Percentiles rank a stretch among this genome's conserved stretches.
phyloP scores from a whole-genome alignment of 352 stramenopile genomes.

The Chrysophaeum taylorii region DNA sequence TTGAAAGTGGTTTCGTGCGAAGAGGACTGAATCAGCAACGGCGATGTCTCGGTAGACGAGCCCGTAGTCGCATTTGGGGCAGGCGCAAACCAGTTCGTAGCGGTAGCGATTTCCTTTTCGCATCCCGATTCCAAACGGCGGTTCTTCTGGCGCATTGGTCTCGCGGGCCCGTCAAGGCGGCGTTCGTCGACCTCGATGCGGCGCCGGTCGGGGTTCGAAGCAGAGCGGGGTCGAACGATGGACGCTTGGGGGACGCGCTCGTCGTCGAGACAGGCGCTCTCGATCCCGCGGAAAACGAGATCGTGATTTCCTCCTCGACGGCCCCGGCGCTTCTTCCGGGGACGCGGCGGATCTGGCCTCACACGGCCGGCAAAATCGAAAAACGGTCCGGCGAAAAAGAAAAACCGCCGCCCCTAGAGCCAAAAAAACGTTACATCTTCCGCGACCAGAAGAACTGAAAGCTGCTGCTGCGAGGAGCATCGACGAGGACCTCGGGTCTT shows the following conservation, averaged over 20 bases:
- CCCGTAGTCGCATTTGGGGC: too few relatives aligned
- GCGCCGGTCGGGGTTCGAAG: too few relatives aligned
- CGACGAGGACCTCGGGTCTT: not conserved
- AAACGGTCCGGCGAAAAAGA: not conserved
- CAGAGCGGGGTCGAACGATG: not conserved
- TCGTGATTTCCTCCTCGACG: not conserved
- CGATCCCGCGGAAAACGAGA: not conserved
- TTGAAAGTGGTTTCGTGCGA: too few relatives aligned
- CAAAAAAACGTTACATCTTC: not conserved
- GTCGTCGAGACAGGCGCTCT: conserved; percentile 8
- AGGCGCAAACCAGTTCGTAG: too few relatives aligned
- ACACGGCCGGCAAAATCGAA: not conserved
- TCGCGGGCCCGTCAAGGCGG: too few relatives aligned
- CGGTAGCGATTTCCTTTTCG: too few relatives aligned
- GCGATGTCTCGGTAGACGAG: too few relatives aligned
- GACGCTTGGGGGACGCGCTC: not conserved
- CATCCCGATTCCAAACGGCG: too few relatives aligned
- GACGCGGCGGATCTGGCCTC: not conserved
- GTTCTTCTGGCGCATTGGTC: too few relatives aligned
- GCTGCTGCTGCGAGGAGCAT: not conserved
- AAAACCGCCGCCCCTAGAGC: not conserved
- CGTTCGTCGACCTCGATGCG: too few relatives aligned
- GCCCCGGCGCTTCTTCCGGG: not conserved
- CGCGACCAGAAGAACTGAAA: not conserved
- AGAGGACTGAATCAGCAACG: too few relatives aligned